A percentile compares a stretch with the other conserved stretches of the same genome.
phyloP scores from a whole-genome alignment of 1,284 basidiomycete species.

The Filobasidium uniguttulatum region DNA sequence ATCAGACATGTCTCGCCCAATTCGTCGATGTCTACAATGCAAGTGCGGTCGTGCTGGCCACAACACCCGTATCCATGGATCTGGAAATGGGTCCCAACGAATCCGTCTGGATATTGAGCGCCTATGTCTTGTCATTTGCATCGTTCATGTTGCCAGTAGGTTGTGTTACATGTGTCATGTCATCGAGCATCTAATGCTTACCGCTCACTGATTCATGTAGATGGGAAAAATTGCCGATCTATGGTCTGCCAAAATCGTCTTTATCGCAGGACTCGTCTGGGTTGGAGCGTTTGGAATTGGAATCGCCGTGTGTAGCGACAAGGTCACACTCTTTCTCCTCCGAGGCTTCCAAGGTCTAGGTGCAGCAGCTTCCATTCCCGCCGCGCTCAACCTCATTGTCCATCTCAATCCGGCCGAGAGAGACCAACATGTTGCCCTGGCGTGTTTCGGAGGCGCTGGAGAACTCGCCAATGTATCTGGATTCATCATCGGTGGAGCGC shows the following conservation, averaged over 20 bases:
- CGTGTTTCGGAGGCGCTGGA: constrained; percentile 31
- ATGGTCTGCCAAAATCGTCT: constrained; percentile 25
- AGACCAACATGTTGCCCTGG: constrained; percentile 26
- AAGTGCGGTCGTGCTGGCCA: constrained; percentile 9
- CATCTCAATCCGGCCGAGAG: constrained; percentile 22
- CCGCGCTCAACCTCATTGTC: constrained; percentile 32
- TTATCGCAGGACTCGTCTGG: constrained; percentile 18
- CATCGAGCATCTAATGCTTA: no score
- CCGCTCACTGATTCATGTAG: constrained; percentile 5
- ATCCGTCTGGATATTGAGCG: constrained; percentile 10
- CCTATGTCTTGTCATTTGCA: constrained; percentile 30
- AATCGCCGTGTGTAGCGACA: constrained; percentile 25
- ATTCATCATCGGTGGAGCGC: constrained; percentile 27
- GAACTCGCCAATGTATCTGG: constrained; percentile 29
- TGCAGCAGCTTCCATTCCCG: constrained; percentile 24
- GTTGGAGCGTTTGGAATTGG: constrained; percentile 25
- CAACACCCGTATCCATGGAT: constrained; percentile 1
- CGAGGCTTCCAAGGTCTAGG: constrained; percentile 25
- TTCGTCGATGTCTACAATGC: constrained; percentile 13
- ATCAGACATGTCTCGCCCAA: constrained; percentile 7
- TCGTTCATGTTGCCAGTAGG: constrained; percentile 18
- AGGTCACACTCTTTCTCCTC: constrained; percentile 27
- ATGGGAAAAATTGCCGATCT: constrained; percentile 29
- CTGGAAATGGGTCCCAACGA: constrained; percentile 8
- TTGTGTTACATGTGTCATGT: neutral